Conservation (phyloP, 2,329 filamentous ascomycete species). For the Trichoderma sp. region DNA sequence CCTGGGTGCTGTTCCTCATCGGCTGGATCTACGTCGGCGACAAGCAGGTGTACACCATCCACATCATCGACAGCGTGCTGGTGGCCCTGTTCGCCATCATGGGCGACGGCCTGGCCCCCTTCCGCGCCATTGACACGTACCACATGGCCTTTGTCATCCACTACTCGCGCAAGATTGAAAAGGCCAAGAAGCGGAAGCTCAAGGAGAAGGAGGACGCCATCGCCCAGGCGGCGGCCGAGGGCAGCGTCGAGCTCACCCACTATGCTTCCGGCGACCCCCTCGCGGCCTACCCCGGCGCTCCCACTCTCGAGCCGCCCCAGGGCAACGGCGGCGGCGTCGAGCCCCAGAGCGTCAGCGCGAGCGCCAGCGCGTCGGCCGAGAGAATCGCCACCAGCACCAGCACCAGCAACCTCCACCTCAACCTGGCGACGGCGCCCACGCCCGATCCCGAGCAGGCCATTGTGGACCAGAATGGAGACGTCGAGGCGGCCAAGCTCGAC, state of each 20-base stretch:
- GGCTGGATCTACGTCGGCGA: constrained; percentile 84
- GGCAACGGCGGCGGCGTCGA: neutral
- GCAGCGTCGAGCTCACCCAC: constrained; percentile 26
- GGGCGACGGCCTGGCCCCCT: constrained; percentile 71
- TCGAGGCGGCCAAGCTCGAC: constrained; percentile 44
- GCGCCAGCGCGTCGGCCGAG: constrained; percentile 11
- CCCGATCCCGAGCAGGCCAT: neutral
- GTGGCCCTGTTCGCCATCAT: constrained; percentile 72
- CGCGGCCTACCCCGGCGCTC: neutral
- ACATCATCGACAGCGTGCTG: constrained; percentile 70
- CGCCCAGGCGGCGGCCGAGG: neutral
- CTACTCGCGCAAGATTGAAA: constrained; percentile 51
- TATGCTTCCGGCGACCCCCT: constrained; percentile 9
- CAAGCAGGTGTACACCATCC: constrained; percentile 67
- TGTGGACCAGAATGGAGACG: constrained; percentile 33
- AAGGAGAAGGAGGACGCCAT: constrained; percentile 38
- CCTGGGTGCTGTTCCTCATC: constrained; percentile 90
- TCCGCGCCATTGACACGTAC: constrained; percentile 79
- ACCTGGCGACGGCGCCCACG: neutral
- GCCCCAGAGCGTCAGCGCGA: neutral
- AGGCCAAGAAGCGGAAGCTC: constrained; percentile 44
- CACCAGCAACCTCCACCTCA: no score
- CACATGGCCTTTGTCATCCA: constrained; percentile 82
- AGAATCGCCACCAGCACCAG: constrained; percentile 11
- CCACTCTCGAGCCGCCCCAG: neutral